A percentile compares a stretch with the other conserved stretches of the same genome.
Conservation (phyloP, 805 yeast genomes). For the Candida ficus region DNA sequence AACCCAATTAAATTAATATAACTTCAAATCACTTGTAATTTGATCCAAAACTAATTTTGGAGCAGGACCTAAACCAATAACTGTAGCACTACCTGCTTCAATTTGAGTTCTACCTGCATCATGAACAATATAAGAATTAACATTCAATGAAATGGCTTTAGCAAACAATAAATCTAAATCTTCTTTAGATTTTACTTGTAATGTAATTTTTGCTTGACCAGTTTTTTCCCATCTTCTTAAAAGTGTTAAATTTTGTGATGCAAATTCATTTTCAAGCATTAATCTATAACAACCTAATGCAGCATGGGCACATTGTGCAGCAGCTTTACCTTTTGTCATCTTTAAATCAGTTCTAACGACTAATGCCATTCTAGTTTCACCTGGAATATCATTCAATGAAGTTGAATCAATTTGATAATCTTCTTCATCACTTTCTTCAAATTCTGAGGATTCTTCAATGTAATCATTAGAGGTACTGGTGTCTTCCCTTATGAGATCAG, state of each 20-base stretch:
- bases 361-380: conserved; percentile 82
- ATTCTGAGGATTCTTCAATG: conserved; percentile 30
- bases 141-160: conserved; percentile 70
- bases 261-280: conserved; percentile 47
- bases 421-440: conserved; percentile 44
- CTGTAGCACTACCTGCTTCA: conserved; percentile 95
- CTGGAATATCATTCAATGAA: conserved; percentile 60
- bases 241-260: conserved; percentile 54
- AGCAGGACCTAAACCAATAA: conserved; percentile 96
- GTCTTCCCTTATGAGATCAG: conserved; percentile 9
- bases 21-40: conserved; percentile 72
- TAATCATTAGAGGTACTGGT: conserved; percentile 20
- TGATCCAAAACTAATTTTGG: conserved; percentile 76
- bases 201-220: conserved; percentile 93
- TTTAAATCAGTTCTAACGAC: conserved; percentile 83
- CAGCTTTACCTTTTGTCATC: conserved; percentile 93
- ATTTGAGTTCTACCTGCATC: conserved; percentile 98
- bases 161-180: conserved; percentile 73
- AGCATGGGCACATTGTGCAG: conserved; percentile 99
- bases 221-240: conserved; percentile 69
- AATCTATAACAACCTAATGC: conserved; percentile 81
- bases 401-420: conserved; percentile 56
- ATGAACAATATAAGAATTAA: conserved; percentile 76
- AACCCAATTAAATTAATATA: conserved; percentile 48
- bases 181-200: conserved; percentile 66